Evolutionary conservation across 2,329 filamentous ascomycete genomes (phyloP).

Genomic region (Diaporthe nobilis): DNA sequence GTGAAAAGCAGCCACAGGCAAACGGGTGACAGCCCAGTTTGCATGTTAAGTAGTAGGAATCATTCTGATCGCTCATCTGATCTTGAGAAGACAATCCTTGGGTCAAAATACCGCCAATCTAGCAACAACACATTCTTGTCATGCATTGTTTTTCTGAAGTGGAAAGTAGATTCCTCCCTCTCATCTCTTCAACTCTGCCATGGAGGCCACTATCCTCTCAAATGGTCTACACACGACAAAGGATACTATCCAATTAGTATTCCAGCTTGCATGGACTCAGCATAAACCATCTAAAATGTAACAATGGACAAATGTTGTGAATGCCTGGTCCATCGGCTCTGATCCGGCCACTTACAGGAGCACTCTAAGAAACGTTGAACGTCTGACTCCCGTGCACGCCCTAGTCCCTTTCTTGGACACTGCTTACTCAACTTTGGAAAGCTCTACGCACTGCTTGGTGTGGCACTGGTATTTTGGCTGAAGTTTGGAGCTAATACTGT

Average conservation of each 20-base stretch:
- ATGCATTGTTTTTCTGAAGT: neutral
- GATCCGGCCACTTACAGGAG: too few relatives aligned
- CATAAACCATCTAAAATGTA: neutral
- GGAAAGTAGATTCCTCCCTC: neutral
- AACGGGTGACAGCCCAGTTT: neutral
- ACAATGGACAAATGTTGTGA: neutral
- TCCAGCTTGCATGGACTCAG: accelerated
- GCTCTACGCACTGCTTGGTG: neutral
- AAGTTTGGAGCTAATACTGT: neutral
- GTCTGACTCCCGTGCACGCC: neutral
- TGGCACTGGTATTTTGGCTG: neutral
- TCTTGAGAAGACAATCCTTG: neutral
- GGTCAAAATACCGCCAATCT: neutral
- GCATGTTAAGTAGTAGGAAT: neutral
- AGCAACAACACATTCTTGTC: neutral
- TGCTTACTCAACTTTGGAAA: accelerated
- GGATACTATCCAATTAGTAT: too few relatives aligned
- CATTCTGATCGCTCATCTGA: neutral
- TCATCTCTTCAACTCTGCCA: neutral
- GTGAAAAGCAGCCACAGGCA: neutral
- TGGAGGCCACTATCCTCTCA: neutral
- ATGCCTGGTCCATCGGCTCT: too few relatives aligned
- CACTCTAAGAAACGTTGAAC: too few relatives aligned
- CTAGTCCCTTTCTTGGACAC: neutral
- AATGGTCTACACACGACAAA: too few relatives aligned